Evolutionary conservation across 495 filamentous ascomycete genomes (phyloP).

Genomic region (Penicillium ochrochloron): DNA sequence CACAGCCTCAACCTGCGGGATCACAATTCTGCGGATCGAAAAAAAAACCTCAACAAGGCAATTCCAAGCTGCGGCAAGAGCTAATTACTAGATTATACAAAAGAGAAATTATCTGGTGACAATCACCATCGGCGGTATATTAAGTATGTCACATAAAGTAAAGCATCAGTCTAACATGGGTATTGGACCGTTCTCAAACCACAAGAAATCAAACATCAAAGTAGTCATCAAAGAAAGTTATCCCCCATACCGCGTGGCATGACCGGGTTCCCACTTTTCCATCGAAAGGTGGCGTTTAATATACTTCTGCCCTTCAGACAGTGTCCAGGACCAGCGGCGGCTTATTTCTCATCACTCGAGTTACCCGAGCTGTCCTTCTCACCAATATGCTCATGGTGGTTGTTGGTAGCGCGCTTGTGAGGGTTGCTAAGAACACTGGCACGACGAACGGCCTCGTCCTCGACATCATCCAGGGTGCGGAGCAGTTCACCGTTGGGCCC

Average conservation of each 20-base stretch:
- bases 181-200: constrained; percentile 19
- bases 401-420: constrained; percentile 10
- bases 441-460: constrained; percentile 43
- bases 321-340: too few species aligned
- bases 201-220: neutral
- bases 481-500: constrained; percentile 71
- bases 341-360: constrained; percentile 35
- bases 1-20: neutral
- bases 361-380: constrained; percentile 40
- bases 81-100: neutral
- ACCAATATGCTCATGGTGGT: constrained; percentile 28
- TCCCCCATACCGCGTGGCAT: constrained; percentile 6
- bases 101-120: neutral
- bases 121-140: constrained; percentile 2
- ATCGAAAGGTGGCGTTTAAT: neutral
- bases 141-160: constrained; percentile 9
- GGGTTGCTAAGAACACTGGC: constrained; percentile 35
- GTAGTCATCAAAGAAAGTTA: neutral
- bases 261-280: neutral
- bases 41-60: neutral
- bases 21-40: neutral
- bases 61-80: neutral
- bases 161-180: constrained; percentile 23
- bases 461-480: constrained; percentile 39
- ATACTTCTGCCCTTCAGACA: neutral